Evolutionary conservation across 2,329 filamentous ascomycete species (phyloP).

Genomic region (Blastomyces silverae): DNA sequence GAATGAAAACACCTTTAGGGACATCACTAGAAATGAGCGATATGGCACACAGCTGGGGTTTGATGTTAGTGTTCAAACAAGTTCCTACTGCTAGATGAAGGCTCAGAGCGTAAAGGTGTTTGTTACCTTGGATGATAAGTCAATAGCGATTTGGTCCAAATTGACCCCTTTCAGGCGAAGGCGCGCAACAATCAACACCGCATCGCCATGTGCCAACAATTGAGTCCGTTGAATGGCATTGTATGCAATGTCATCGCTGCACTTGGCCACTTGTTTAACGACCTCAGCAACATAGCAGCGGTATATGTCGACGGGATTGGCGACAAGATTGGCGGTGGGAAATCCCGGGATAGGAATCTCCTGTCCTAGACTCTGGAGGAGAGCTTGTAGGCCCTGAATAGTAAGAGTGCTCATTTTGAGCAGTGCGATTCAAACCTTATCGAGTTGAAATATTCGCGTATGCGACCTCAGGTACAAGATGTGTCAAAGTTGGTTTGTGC

Average conservation of each 20-base stretch:
- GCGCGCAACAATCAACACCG: slow-evolving; percentile 71
- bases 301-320: slow-evolving; percentile 74
- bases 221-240: slow-evolving; percentile 70
- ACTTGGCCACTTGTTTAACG: slow-evolving; percentile 61
- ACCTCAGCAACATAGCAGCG: slow-evolving; percentile 66
- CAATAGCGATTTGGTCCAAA: background rate
- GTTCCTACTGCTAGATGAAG: background rate
- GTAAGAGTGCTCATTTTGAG: slow-evolving; percentile 19
- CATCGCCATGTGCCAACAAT: slow-evolving; percentile 73
- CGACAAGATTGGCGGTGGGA: slow-evolving; percentile 56
- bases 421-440: no score
- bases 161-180: slow-evolving; percentile 61
- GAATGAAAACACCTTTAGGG: slow-evolving; percentile 60
- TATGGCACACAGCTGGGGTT: background rate
- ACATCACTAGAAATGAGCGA: background rate
- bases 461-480: no score
- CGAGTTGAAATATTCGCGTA: no score
- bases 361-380: slow-evolving; percentile 25
- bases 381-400: slow-evolving; percentile 24
- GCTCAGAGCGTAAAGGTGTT: background rate
- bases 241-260: slow-evolving; percentile 65
- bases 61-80: background rate
- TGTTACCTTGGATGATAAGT: slow-evolving; percentile 11
- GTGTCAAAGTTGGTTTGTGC: no score
- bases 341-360: slow-evolving; percentile 24